phyloP scores from a whole-genome alignment of 768 basidiomycete genomes.

The Podaxis sp. region DNA sequence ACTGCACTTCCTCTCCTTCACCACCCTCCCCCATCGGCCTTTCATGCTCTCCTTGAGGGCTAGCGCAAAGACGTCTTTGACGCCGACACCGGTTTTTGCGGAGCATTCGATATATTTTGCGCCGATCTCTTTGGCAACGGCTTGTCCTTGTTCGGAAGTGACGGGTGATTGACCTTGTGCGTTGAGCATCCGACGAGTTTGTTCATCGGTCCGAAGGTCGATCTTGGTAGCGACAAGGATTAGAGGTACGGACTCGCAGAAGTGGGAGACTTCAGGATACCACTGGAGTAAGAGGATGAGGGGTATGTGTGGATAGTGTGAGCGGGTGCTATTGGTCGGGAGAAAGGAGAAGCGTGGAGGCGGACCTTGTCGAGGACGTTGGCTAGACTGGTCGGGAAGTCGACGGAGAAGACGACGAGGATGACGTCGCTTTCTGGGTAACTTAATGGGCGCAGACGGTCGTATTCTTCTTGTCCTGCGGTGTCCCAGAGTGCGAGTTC shows the following conservation, averaged over 20 bases:
- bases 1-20: conserved; percentile 69
- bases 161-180: conserved; percentile 88
- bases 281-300: conserved; percentile 45
- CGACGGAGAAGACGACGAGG: conserved; percentile 90
- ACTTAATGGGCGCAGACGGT: conserved; percentile 78
- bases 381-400: conserved; percentile 86
- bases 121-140: conserved; percentile 90
- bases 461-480: conserved; percentile 96
- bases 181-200: conserved; percentile 80
- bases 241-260: conserved; percentile 84
- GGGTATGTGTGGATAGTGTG: background rate
- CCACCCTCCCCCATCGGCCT: conserved; percentile 70
- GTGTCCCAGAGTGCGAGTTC: conserved; percentile 99
- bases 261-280: conserved; percentile 91
- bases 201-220: conserved; percentile 83
- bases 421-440: conserved; percentile 90
- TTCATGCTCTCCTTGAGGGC: conserved; percentile 89
- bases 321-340: background rate
- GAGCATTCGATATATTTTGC: conserved; percentile 93
- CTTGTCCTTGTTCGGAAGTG: conserved; percentile 73
- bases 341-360: conserved; percentile 2
- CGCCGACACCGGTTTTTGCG: conserved; percentile 86
- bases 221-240: conserved; percentile 93
- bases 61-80: conserved; percentile 87
- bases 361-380: conserved; percentile 88